A percentile compares a stretch with the other conserved stretches of the same genome.
These are phyloP conservation scores for Aspergillus tamarii DNA, from an alignment of 2,329 filamentous ascomycete genomes.

Conservation along the genomic window DNA sequence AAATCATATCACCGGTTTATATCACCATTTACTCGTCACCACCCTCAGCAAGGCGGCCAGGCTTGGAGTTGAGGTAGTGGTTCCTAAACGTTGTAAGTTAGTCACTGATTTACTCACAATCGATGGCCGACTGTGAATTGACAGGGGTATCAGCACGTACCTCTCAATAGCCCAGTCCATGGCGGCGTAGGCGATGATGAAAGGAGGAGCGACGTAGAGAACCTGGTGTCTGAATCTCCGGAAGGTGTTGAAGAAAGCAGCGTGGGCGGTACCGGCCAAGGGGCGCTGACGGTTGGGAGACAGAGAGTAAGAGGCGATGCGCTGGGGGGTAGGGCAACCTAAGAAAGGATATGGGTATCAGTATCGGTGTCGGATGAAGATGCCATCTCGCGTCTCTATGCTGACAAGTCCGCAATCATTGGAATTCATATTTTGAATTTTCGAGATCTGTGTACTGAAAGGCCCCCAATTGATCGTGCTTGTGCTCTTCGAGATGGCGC, in stretches of 20 bases:
- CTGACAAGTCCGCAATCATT: neutral
- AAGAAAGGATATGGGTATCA: slow-evolving; percentile 1
- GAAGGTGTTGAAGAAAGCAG: slow-evolving; percentile 94
- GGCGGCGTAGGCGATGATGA: slow-evolving; percentile 75
- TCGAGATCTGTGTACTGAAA: neutral
- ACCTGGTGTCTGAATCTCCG: slow-evolving; percentile 84
- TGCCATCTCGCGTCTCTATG: neutral
- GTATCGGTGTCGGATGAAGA: neutral
- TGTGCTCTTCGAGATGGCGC: neutral
- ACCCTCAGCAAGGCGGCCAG: slow-evolving; percentile 44
- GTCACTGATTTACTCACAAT: neutral
- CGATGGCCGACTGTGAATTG: too few species aligned
- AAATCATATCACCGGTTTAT: slow-evolving; percentile 3
- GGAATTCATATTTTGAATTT: neutral
- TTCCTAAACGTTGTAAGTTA: slow-evolving; percentile 39
- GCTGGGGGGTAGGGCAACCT: slow-evolving; percentile 53
- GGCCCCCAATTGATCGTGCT: slow-evolving; percentile 6
- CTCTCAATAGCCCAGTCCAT: slow-evolving; percentile 91
- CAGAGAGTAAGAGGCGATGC: slow-evolving; percentile 71
- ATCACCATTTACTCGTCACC: slow-evolving; percentile 38
- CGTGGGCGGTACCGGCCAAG: slow-evolving; percentile 74
- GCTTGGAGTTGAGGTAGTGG: slow-evolving; percentile 56
- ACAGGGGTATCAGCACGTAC: slow-evolving; percentile 55
- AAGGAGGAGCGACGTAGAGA: slow-evolving; percentile 82
- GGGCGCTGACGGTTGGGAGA: slow-evolving; percentile 88